These are phyloP conservation scores for Acarospora socialis DNA, from an alignment of 2,329 filamentous ascomycete genomes.

Conservation along the genomic window DNA sequence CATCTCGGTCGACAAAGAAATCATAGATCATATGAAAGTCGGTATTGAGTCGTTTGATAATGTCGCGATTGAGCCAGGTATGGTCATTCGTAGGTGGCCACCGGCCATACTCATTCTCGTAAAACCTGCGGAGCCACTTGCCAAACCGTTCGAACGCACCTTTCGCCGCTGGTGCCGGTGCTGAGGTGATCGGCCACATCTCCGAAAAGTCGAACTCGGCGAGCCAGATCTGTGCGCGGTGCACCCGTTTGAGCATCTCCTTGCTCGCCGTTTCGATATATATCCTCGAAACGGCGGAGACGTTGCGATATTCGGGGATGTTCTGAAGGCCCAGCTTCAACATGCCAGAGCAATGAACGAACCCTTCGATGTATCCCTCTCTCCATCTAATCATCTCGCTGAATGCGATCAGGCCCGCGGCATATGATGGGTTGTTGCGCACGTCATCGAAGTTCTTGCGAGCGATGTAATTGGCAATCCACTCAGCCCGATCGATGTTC, in stretches of 20 bases:
- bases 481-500: constrained; percentile 41
- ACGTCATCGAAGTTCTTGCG: constrained; percentile 49
- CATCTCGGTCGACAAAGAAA: constrained; percentile 53
- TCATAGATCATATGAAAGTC: constrained; percentile 59
- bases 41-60: constrained; percentile 43
- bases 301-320: constrained; percentile 40
- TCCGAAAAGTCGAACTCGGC: constrained; percentile 45
- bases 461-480: constrained; percentile 47
- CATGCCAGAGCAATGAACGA: constrained; percentile 53
- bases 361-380: constrained; percentile 53
- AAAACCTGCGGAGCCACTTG: constrained; percentile 46
- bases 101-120: constrained; percentile 39
- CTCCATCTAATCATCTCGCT: constrained; percentile 53
- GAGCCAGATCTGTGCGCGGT: constrained; percentile 49
- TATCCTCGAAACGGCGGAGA: constrained; percentile 48
- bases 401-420: constrained; percentile 50
- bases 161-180: constrained; percentile 30
- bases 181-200: constrained; percentile 38
- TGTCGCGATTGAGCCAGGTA: constrained; percentile 46
- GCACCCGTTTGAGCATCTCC: constrained; percentile 47
- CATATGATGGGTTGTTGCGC: constrained; percentile 44
- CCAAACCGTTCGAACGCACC: constrained; percentile 46
- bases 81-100: constrained; percentile 42
- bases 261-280: constrained; percentile 48
- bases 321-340: constrained; percentile 36